Evolutionary conservation across 805 yeast genomes (phyloP).

Genomic region (Candida nanaspora): DNA sequence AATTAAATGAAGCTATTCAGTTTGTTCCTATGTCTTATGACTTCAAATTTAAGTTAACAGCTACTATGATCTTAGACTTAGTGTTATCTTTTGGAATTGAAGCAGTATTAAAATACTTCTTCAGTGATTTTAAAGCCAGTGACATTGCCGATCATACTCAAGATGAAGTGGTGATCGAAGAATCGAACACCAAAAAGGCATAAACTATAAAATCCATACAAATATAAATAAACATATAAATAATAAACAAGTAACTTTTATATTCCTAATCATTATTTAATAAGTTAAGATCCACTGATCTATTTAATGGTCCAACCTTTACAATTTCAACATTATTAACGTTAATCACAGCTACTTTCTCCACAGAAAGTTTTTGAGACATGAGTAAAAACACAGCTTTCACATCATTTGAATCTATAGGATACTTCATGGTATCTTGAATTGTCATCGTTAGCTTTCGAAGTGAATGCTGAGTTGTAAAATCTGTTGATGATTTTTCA

Average conservation of each 20-base stretch:
- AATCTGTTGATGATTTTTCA: slow-evolving; percentile 12
- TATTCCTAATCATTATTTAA: neutral
- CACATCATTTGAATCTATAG: slow-evolving; percentile 14
- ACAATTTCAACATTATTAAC: slow-evolving; percentile 15
- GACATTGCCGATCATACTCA: slow-evolving; percentile 62
- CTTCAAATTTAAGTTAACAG: slow-evolving; percentile 75
- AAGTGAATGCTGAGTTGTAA: slow-evolving; percentile 8
- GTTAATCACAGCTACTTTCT: slow-evolving; percentile 6
- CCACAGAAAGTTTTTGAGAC: slow-evolving; percentile 5
- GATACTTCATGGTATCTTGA: slow-evolving; percentile 12
- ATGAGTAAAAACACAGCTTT: slow-evolving; percentile 6
- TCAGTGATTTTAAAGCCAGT: slow-evolving; percentile 87
- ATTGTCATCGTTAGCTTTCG: slow-evolving; percentile 10
- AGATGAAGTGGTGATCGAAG: slow-evolving; percentile 8
- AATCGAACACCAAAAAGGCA: no score
- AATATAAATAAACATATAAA: neutral
- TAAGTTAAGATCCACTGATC: slow-evolving; percentile 10
- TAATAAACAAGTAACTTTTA: neutral
- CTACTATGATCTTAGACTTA: slow-evolving; percentile 68
- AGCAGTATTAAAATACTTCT: slow-evolving; percentile 69
- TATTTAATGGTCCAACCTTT: slow-evolving; percentile 11
- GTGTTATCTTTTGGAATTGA: slow-evolving; percentile 74
- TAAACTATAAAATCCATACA: neutral
- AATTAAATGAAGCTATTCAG: slow-evolving; percentile 83
- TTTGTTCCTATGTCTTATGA: slow-evolving; percentile 75